Percentiles rank a stretch among this genome's conserved stretches.
Conservation (phyloP, 192 early-diverging fungal species). For the Mortierella antarctica region DNA sequence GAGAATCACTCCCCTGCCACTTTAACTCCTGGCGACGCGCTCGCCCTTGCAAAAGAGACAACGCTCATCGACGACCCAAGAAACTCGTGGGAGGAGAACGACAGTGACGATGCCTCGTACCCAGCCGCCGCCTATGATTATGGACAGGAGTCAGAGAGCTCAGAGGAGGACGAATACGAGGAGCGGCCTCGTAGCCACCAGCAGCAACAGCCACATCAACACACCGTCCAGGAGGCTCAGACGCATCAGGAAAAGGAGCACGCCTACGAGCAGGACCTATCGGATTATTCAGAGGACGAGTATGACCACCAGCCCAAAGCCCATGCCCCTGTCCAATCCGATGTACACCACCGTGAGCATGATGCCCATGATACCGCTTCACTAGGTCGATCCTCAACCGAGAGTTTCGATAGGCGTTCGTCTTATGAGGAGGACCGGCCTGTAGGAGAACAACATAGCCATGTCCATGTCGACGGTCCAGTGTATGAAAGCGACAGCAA, state of each 20-base stretch:
- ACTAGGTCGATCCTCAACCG: constrained; percentile 7
- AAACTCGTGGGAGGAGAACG: constrained; percentile 45
- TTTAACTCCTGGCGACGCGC: background rate
- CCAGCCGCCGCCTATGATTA: constrained; percentile 36
- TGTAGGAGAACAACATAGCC: background rate
- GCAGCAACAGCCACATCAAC: constrained; percentile 2
- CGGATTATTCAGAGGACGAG: background rate
- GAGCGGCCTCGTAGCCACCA: constrained; percentile 15
- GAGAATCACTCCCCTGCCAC: too few species aligned
- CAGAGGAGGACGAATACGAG: constrained; percentile 28
- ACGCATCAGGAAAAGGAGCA: background rate
- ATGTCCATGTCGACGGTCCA: background rate
- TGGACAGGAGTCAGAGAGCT: constrained; percentile 15
- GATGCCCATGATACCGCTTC: background rate
- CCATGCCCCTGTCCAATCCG: too few species aligned
- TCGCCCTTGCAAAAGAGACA: background rate
- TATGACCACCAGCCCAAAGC: background rate
- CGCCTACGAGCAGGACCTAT: background rate
- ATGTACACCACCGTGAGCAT: background rate
- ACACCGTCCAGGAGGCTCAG: constrained; percentile 4
- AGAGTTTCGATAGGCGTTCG: constrained; percentile 16
- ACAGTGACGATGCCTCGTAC: constrained; percentile 39
- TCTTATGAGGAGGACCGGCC: constrained; percentile 4
- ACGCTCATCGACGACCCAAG: background rate
- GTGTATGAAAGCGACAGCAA: background rate